Base-by-base conservation (phyloP, 1,284 basidiomycete genomes). In the Porogramme epimiltina region DNA sequence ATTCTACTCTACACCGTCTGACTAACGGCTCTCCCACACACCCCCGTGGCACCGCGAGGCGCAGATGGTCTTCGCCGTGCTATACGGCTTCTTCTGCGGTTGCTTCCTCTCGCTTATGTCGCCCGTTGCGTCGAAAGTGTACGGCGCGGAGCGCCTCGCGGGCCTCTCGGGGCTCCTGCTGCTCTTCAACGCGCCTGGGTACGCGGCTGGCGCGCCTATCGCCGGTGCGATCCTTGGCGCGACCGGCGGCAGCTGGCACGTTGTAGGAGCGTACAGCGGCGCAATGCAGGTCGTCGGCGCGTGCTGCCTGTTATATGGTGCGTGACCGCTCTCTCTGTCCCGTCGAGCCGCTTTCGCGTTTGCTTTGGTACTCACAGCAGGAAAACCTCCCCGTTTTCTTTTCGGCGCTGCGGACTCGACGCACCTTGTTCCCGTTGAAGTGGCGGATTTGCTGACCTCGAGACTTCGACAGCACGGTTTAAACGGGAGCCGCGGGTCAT, bases 31-130 rank as follows among this genome's bases (percentile, higher is more conserved):
- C 28, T 31, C 28, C 28, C 13, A n/a, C n/a, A n/a, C n/a, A n/a
- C 28, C 28, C 28, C 28, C 28, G 6, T 13, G 28, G 28, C 28
- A 13, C 34, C 9, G 5, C 9, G 5, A 13, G 28, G 9, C n/a
- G 16, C 16, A 64, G 63, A 63, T 64, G 47, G 55, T 45, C 19
- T 63, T 66, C 39, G 62, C 58, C 16, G 52, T 66, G 37, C 36
- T 63, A 24, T 66, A 66, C 51, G 64, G 64, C 15, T 63, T 64
- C 51, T 59, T 65, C 47, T 64, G 63, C 44, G 63, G 62, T 8
- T 63, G 62, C 48, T 63, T 64, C 50, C 57, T 64, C 20, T 61
- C 63, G 37, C 34, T 37, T 42, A 47, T 60, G 20, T 60, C 64
- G 36, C 59, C 64, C 11, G 62, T 65, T 23, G 61, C 54, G 15